Conservation (phyloP, 495 filamentous ascomycete species). For the Aspergillus heteromorphus region DNA sequence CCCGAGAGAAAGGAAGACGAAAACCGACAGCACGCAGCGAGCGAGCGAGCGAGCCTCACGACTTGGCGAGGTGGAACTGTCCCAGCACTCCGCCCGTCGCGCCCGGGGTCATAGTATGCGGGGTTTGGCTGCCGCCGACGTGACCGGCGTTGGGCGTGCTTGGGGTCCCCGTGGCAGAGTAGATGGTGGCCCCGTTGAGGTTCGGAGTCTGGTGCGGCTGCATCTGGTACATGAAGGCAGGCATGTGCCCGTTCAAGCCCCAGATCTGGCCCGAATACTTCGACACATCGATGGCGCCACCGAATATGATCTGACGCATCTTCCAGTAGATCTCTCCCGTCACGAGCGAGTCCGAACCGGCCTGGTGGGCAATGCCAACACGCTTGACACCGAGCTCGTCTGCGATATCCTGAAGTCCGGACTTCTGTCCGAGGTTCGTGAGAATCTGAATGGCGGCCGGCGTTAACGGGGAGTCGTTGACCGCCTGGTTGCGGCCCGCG, state of each 20-base stretch:
- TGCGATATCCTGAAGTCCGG: conserved; percentile 85
- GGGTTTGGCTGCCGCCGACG: conserved; percentile 51
- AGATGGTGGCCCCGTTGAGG: conserved; percentile 54
- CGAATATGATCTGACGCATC: conserved; percentile 77
- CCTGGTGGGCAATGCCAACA: conserved; percentile 79
- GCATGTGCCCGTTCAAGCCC: conserved; percentile 68
- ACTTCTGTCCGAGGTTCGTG: conserved; percentile 74
- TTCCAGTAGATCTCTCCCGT: conserved; percentile 93
- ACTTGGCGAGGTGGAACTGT: conserved; percentile 38
- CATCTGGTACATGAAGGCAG: conserved; percentile 41
- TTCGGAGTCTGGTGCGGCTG: conserved; percentile 45
- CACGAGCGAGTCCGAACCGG: conserved; percentile 84
- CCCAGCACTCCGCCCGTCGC: conserved; percentile 56
- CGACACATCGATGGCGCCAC: conserved; percentile 65
- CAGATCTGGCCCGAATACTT: conserved; percentile 82
- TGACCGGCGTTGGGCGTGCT: conserved; percentile 63
- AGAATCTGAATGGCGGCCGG: conserved; percentile 61
- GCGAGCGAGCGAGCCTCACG: conserved; percentile 19
- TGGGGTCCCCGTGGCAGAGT: conserved; percentile 54
- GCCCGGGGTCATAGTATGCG: conserved; percentile 63
- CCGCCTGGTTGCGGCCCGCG: conserved; percentile 59
- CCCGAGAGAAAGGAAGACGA: conserved; percentile 2
- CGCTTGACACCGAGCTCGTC: conserved; percentile 87
- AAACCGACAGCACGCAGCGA: neutral
- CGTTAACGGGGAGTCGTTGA: conserved; percentile 55